A percentile compares a stretch with the other conserved stretches of the same genome.
phyloP scores from a whole-genome alignment of 164 flowering plant genomes.

The Protea cynaroides region DNA sequence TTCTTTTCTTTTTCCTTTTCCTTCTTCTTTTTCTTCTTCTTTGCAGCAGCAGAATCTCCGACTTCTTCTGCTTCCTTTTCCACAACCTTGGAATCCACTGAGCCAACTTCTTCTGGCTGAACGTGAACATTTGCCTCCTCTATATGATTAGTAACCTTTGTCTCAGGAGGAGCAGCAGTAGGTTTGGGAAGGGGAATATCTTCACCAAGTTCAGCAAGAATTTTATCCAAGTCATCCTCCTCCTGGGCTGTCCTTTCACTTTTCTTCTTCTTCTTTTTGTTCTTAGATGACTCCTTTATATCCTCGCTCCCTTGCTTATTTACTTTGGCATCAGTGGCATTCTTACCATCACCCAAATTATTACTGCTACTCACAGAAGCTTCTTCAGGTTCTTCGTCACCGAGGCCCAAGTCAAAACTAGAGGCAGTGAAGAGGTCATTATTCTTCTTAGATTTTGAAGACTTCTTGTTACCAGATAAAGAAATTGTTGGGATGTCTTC shows the following conservation, averaged over 20 bases:
- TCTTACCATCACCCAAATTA: conserved; percentile 17
- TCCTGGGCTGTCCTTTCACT: conserved; percentile 86
- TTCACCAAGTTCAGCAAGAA: conserved; percentile 92
- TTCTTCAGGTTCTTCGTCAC: conserved; percentile 17
- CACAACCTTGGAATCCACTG: conserved; percentile 32
- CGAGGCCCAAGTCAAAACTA: conserved; percentile 16
- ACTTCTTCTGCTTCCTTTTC: conserved; percentile 62
- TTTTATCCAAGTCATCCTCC: conserved; percentile 88
- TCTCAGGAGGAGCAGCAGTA: conserved; percentile 24
- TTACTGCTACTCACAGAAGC: conserved; percentile 5
- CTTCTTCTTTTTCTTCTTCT: conserved; percentile 90
- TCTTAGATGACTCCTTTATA: conserved; percentile 54
- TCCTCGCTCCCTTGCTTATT: conserved; percentile 23
- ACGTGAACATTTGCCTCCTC: conserved; percentile 40
- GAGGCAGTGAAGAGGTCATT: conserved; percentile 21
- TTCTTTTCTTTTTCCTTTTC: conserved; percentile 72
- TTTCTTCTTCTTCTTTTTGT: conserved; percentile 86
- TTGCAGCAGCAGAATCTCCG: conserved; percentile 76
- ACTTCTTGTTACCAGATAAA: conserved; percentile 59
- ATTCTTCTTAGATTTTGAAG: conserved; percentile 42
- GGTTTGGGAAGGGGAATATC: conserved; percentile 37
- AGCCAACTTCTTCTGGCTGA: conserved; percentile 34
- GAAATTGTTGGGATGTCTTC: conserved; percentile 26
- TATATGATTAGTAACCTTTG: too few relatives aligned
- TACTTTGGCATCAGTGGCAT: conserved; percentile 15